These are phyloP conservation scores for Fusarium sp. DNA, from an alignment of 2,329 filamentous ascomycete genomes.

Conservation along the genomic window DNA sequence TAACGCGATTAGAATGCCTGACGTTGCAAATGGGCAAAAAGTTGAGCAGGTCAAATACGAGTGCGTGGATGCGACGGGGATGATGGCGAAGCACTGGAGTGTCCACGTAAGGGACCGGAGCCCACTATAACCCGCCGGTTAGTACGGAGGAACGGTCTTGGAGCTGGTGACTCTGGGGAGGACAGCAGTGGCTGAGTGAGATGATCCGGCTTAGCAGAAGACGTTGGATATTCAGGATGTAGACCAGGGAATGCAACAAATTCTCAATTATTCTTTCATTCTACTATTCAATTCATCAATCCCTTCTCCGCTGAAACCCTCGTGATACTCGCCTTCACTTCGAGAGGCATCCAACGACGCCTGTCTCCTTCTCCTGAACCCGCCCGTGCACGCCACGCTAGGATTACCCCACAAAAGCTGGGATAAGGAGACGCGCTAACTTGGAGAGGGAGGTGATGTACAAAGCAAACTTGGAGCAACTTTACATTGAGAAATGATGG, in stretches of 20 bases:
- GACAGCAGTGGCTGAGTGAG: slow-evolving; percentile 34
- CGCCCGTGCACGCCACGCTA: slow-evolving; percentile 27
- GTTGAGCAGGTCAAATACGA: slow-evolving; percentile 22
- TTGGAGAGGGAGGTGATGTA: slow-evolving; percentile 31
- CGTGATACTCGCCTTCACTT: slow-evolving; percentile 1
- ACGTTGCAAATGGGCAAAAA: slow-evolving; percentile 14
- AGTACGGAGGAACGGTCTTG: slow-evolving; percentile 26
- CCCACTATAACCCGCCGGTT: slow-evolving; percentile 33
- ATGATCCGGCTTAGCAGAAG: slow-evolving; percentile 28
- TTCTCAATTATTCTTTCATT: not conserved
- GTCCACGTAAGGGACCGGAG: slow-evolving; percentile 43
- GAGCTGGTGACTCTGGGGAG: slow-evolving; percentile 14
- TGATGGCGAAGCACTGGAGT: slow-evolving; percentile 36
- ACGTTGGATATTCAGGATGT: not conserved
- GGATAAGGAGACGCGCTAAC: slow-evolving; percentile 35
- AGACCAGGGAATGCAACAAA: not conserved
- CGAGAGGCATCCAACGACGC: slow-evolving; percentile 34
- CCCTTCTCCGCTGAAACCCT: not conserved
- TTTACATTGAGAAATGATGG: not conserved
- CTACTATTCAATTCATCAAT: not conserved
- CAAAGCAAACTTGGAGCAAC: not conserved
- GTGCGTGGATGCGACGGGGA: slow-evolving; percentile 31
- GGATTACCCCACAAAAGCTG: slow-evolving; percentile 40
- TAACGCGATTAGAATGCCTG: slow-evolving; percentile 11
- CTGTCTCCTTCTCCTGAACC: slow-evolving; percentile 30